Percentiles rank a stretch among this genome's conserved stretches.
Evolutionary conservation across 2,329 filamentous ascomycete genomes (phyloP).

Genomic region (Diaporthe sp.): DNA sequence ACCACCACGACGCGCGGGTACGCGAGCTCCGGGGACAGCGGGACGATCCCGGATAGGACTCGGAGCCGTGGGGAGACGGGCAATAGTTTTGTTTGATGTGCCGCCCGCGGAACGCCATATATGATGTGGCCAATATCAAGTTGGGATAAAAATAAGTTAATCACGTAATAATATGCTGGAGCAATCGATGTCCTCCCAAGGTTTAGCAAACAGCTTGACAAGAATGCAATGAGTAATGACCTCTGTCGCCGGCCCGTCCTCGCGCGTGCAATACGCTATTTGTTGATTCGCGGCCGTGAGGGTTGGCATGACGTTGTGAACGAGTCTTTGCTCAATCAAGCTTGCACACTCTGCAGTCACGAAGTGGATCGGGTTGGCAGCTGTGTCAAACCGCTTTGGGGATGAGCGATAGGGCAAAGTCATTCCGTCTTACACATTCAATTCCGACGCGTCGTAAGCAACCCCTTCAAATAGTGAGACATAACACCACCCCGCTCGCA

Average conservation of each 20-base stretch:
- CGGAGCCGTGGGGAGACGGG: slow-evolving; percentile 1
- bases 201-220: not conserved
- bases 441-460: slow-evolving; percentile 29
- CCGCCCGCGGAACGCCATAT: not conserved
- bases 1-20: slow-evolving; percentile 1
- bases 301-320: too few relatives aligned
- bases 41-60: slow-evolving; percentile 4
- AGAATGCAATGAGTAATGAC: not conserved
- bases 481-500: slow-evolving; percentile 11
- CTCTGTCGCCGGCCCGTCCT: not conserved
- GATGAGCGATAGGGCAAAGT: slow-evolving; percentile 10
- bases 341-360: not conserved
- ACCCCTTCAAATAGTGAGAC: not conserved
- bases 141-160: not conserved
- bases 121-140: not conserved
- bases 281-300: not conserved
- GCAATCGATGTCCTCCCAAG: not conserved
- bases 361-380: not conserved
- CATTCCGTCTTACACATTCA: slow-evolving; percentile 26
- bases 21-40: slow-evolving; percentile 26
- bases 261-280: not conserved
- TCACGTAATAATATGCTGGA: slow-evolving; percentile 14
- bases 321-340: not conserved
- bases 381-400: not conserved
- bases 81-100: slow-evolving; percentile 17